phyloP scores from a whole-genome alignment of 495 filamentous ascomycete genomes.

The Penicillium coffeae region DNA sequence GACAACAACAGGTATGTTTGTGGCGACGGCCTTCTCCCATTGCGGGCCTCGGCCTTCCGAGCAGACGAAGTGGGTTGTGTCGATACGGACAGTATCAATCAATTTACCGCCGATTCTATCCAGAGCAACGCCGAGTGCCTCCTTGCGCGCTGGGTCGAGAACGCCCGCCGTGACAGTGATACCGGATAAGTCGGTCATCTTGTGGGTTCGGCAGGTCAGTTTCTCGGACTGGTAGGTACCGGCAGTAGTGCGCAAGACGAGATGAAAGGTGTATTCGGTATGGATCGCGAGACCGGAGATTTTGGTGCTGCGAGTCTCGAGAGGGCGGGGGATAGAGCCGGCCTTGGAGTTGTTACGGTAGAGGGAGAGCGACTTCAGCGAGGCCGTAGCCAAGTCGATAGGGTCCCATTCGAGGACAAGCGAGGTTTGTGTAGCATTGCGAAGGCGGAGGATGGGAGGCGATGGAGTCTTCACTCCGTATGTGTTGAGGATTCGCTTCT shows the following conservation, averaged over 20 bases:
- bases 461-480: constrained; percentile 80
- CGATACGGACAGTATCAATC: constrained; percentile 86
- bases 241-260: constrained; percentile 86
- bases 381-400: constrained; percentile 86
- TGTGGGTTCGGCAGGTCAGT: constrained; percentile 84
- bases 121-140: constrained; percentile 68
- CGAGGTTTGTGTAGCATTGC: constrained; percentile 94
- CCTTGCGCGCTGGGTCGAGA: constrained; percentile 68
- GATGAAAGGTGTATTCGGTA: constrained; percentile 91
- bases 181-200: constrained; percentile 96
- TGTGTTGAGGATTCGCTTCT: constrained; percentile 78
- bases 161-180: constrained; percentile 94
- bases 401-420: constrained; percentile 98
- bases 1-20: constrained; percentile 97
- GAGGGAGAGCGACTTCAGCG: constrained; percentile 79
- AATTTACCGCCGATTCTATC: constrained; percentile 90
- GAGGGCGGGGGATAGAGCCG: constrained; percentile 82
- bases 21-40: constrained; percentile 96
- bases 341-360: constrained; percentile 96
- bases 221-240: constrained; percentile 81
- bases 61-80: constrained; percentile 98
- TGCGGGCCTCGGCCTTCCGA: constrained; percentile 85
- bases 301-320: constrained; percentile 87
- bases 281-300: constrained; percentile 95
- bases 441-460: constrained; percentile 77